phyloP scores from a whole-genome alignment of 805 yeast species.

The Vanderwaltozyma verrucispora region DNA sequence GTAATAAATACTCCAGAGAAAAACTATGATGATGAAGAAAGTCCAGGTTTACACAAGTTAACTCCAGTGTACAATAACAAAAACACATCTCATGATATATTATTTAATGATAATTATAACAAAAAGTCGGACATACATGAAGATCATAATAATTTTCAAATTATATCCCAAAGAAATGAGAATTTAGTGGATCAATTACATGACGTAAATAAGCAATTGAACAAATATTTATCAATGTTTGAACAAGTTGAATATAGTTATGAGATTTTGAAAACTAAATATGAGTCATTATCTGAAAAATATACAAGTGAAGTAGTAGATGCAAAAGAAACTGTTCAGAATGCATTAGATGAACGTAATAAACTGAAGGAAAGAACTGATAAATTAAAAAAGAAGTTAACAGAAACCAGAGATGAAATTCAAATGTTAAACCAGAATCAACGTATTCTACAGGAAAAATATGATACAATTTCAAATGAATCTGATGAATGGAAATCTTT shows the following conservation, averaged over 20 bases:
- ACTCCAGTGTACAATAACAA: slow-evolving; percentile 13
- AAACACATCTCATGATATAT: background rate
- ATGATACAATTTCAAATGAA: slow-evolving; percentile 13
- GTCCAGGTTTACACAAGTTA: slow-evolving; percentile 10
- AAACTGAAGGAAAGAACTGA: slow-evolving; percentile 7
- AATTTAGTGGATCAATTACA: slow-evolving; percentile 14
- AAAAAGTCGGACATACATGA: slow-evolving; percentile 2
- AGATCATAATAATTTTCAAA: slow-evolving; percentile 5
- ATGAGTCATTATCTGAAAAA: slow-evolving; percentile 4
- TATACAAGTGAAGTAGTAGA: slow-evolving; percentile 7
- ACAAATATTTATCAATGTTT: slow-evolving; percentile 8
- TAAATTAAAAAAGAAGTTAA: slow-evolving; percentile 10
- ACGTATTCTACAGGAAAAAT: slow-evolving; percentile 19
- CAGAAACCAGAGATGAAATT: slow-evolving; percentile 19
- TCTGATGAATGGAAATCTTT: slow-evolving; percentile 5
- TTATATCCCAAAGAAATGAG: slow-evolving; percentile 15
- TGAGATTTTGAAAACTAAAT: slow-evolving; percentile 4
- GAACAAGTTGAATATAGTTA: slow-evolving; percentile 9
- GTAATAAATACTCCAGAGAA: slow-evolving; percentile 2
- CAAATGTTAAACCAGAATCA: slow-evolving; percentile 23
- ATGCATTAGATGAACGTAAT: slow-evolving; percentile 6
- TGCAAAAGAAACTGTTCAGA: slow-evolving; percentile 3
- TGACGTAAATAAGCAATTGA: slow-evolving; percentile 12
- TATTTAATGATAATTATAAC: too few species aligned
- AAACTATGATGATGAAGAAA: background rate